A percentile compares a stretch with the other conserved stretches of the same genome.
Evolutionary conservation across 768 basidiomycete genomes (phyloP).

Genomic region (Rhodotorula babjevae): DNA sequence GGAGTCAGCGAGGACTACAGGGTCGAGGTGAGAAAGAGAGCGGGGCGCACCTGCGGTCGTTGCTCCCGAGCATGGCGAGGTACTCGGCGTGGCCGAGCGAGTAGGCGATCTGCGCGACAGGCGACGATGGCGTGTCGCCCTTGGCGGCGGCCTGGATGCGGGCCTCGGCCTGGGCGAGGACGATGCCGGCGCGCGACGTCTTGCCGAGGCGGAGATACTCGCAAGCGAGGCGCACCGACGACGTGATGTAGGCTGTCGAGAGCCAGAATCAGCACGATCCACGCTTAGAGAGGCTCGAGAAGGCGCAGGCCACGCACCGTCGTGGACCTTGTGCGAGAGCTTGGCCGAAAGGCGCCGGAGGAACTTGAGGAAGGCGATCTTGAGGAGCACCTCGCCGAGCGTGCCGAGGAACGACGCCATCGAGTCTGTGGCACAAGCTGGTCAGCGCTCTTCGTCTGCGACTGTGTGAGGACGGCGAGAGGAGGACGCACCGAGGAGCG

Average conservation of each 20-base stretch:
- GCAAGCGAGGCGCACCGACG: conserved; percentile 67
- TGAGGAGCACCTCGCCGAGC: conserved; percentile 61
- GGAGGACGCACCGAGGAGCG: conserved; percentile 35
- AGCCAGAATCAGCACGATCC: no score
- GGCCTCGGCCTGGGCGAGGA: conserved; percentile 61
- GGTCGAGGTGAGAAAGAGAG: background rate
- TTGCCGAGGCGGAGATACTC: conserved; percentile 79
- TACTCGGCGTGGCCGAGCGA: conserved; percentile 65
- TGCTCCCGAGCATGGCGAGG: conserved; percentile 59
- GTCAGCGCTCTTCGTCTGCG: background rate
- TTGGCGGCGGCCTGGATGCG: conserved; percentile 47
- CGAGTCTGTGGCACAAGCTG: conserved; percentile 36
- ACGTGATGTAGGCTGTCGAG: conserved; percentile 57
- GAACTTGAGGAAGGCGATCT: conserved; percentile 64
- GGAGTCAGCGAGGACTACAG: conserved; percentile 47
- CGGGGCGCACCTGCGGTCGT: conserved; percentile 56
- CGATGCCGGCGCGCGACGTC: conserved; percentile 58
- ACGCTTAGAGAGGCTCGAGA: background rate
- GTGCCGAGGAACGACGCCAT: conserved; percentile 60
- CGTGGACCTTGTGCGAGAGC: background rate
- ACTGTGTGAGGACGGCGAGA: no score
- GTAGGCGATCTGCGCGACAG: conserved; percentile 57
- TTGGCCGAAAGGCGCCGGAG: conserved; percentile 54
- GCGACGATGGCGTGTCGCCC: conserved; percentile 51
- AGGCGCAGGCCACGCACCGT: background rate